These are phyloP conservation scores for Russula olivacea DNA, from an alignment of 768 basidiomycete genomes.

Conservation along the genomic window DNA sequence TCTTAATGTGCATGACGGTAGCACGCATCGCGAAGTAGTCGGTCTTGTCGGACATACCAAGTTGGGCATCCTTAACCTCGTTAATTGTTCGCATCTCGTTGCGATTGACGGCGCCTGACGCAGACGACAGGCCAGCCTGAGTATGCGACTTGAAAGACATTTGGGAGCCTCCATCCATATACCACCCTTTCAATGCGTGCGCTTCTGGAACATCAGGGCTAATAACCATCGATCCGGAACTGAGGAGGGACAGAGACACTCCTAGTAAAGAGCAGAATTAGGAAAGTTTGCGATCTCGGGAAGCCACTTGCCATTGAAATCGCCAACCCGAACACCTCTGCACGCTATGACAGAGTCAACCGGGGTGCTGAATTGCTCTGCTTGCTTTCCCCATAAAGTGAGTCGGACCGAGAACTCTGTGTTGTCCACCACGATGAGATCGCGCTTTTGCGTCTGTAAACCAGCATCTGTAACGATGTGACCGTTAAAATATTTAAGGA, in stretches of 20 bases:
- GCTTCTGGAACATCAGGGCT: conserved; percentile 93
- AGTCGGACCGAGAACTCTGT: conserved; percentile 72
- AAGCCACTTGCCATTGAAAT: conserved; percentile 64
- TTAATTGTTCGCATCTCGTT: conserved; percentile 65
- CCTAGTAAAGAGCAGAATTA: conserved; percentile 38
- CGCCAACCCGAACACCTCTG: conserved; percentile 90
- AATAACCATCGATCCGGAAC: conserved; percentile 72
- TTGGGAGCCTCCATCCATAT: conserved; percentile 59
- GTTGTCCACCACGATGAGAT: conserved; percentile 81
- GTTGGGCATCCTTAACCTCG: conserved; percentile 71
- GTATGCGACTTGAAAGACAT: conserved; percentile 70
- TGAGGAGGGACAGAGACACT: conserved; percentile 77
- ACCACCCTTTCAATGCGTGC: conserved; percentile 88
- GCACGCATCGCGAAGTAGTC: conserved; percentile 79
- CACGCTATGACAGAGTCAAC: conserved; percentile 77
- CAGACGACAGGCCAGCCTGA: conserved; percentile 36
- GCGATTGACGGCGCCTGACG: conserved; percentile 52
- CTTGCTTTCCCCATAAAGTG: conserved; percentile 95
- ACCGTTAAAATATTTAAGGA: background rate
- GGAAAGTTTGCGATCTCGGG: conserved; percentile 16
- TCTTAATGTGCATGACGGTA: conserved; percentile 83
- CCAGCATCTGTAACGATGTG: background rate
- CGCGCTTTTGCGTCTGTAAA: conserved; percentile 76
- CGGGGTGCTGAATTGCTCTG: conserved; percentile 65
- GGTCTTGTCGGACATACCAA: conserved; percentile 69